Conservation (phyloP, 257 asterid species). For the Solanum sparsipilum region DNA sequence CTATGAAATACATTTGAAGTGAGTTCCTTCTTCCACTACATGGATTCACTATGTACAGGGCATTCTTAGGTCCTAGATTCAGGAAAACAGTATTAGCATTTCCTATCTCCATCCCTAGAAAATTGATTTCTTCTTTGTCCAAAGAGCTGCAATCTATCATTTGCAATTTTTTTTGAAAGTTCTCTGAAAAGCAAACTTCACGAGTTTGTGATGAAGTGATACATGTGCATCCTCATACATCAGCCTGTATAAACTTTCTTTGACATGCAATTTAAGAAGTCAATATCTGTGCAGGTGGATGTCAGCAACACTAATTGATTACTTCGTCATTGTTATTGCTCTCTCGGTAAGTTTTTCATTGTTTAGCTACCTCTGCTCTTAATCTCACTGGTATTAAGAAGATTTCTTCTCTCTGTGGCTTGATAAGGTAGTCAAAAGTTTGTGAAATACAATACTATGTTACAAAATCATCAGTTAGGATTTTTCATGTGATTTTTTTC, state of each 20-base stretch:
- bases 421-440: not conserved
- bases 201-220: not conserved
- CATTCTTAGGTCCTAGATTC: too few species aligned
- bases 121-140: not conserved
- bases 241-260: not conserved
- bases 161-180: not conserved
- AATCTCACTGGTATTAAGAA: not conserved
- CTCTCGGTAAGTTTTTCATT: constrained; percentile 41
- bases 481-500: not conserved
- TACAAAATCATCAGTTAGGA: not conserved
- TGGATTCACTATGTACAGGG: not conserved
- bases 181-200: not conserved
- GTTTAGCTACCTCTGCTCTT: not conserved
- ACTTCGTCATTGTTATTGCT: not conserved
- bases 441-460: not conserved
- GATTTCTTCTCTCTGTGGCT: not conserved
- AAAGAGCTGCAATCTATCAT: not conserved
- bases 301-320: constrained; percentile 19
- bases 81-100: not conserved
- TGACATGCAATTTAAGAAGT: not conserved
- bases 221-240: not conserved
- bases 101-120: not conserved
- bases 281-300: constrained; percentile 54
- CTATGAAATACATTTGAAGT: not conserved
- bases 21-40: not conserved